Evolutionary conservation across 2,329 filamentous ascomycete species (phyloP).

Genomic region (Nothomitra cinnamomea): DNA sequence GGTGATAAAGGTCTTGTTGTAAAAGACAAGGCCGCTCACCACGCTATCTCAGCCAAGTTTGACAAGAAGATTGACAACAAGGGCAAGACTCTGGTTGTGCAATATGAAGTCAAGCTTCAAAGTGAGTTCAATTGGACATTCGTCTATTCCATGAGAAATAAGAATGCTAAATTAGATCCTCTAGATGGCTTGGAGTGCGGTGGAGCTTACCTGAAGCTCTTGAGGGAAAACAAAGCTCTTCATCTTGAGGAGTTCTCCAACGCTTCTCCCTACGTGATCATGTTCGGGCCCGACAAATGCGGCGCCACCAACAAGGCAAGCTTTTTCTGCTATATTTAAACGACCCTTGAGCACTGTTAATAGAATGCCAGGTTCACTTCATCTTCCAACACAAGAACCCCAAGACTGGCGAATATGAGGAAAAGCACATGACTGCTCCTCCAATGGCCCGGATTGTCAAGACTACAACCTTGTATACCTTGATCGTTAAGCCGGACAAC

Average conservation of each 20-base stretch:
- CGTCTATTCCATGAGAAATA: not conserved
- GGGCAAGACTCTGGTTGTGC: conserved; percentile 89
- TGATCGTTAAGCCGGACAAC: conserved; percentile 94
- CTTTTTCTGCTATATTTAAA: conserved; percentile 14
- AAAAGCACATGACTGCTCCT: conserved; percentile 86
- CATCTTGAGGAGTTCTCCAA: conserved; percentile 97
- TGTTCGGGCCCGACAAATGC: conserved; percentile 99
- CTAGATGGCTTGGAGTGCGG: conserved; percentile 92
- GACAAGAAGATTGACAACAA: conserved; percentile 93
- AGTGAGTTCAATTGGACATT: conserved; percentile 38
- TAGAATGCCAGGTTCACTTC: conserved; percentile 46
- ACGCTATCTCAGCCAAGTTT: conserved; percentile 99
- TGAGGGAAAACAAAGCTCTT: conserved; percentile 92
- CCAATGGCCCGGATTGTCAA: conserved; percentile 80
- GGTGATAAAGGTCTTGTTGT: conserved; percentile 94
- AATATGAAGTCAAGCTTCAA: conserved; percentile 99
- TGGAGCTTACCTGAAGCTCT: conserved; percentile 97
- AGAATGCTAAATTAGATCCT: not conserved
- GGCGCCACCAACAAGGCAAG: conserved; percentile 93
- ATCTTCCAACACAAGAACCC: conserved; percentile 99
- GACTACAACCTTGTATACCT: conserved; percentile 85
- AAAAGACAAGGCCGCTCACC: conserved; percentile 95
- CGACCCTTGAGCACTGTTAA: conserved; percentile 12
- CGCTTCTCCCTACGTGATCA: conserved; percentile 93
- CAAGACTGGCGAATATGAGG: conserved; percentile 98